Evolutionary conservation across 1,284 basidiomycete genomes (phyloP), one percentile per base, ranked within the genome.

Genomic region (Puccinia novopanici): DNA sequence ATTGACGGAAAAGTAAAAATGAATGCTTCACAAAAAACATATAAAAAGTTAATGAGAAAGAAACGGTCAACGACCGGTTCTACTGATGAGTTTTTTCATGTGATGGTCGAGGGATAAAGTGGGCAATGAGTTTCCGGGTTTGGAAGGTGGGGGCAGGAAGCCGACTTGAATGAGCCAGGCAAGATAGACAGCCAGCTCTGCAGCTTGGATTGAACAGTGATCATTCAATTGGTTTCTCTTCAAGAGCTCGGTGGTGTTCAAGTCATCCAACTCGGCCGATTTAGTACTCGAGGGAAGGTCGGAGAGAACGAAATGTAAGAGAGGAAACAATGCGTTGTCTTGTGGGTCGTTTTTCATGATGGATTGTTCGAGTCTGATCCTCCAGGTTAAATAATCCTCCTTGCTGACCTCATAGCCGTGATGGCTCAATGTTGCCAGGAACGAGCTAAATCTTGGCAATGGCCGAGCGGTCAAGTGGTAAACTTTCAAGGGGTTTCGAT

Each of bases 201-300:
- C 84, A 82, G 88, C 87, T 22, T 86, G 86, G 48, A 88, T 88
- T n/a, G 87, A 45, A 24, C 34, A 19, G n/a, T 61, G 37, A 61
- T 75, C 40, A 2, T 45, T 45, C n/a, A 59, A 12, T 13, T 87
- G 22, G n/a, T 75, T 45, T 24, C 63, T 75, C 45, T 85, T 85
- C 40, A 94, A 87, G 68, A 98, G 86, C 5, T 89, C 88, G 67
- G 88, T 87, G 15, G 95, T 95, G 85, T 97, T 96, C 22, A 88
- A 85, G 85, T 98, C 94, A 85, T 97, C 93, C 63, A 99, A 88
- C 84, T 93, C 92, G 2, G 97, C 93, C 1, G 94, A 91, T 87
- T 97, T 98, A 72, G 96, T 99, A 85, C 92, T 93, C 30, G 95
- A 97, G 3, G 97, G 97, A 57, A 99, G 88, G 86, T 99, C 97